These are phyloP conservation scores for Termitomyces sp. DNA, from an alignment of 768 basidiomycete genomes.

Conservation along the genomic window DNA sequence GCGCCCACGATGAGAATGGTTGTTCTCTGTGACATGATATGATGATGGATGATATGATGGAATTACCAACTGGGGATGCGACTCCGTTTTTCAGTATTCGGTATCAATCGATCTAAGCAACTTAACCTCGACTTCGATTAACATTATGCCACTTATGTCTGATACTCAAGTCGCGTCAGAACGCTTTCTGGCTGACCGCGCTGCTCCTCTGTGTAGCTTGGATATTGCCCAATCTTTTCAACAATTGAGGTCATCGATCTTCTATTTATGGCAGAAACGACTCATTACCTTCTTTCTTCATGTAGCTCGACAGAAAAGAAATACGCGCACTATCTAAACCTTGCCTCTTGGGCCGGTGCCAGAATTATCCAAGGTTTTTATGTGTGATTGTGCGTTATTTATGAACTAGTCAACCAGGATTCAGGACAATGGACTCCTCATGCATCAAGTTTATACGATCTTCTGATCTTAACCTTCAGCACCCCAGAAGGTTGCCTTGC, in stretches of 20 bases:
- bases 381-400: background rate
- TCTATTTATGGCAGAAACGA: background rate
- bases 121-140: background rate
- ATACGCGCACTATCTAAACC: constrained; percentile 67
- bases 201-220: constrained; percentile 71
- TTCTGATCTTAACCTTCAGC: constrained; percentile 67
- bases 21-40: constrained; percentile 20
- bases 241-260: constrained; percentile 49
- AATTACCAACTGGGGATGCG: constrained; percentile 4
- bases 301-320: constrained; percentile 67
- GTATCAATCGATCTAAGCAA: background rate
- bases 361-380: constrained; percentile 63
- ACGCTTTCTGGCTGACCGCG: constrained; percentile 70
- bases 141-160: constrained; percentile 13
- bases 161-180: constrained; percentile 41
- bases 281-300: constrained; percentile 2
- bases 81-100: background rate
- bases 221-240: constrained; percentile 63
- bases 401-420: background rate
- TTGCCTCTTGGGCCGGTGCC: constrained; percentile 81
- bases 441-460: constrained; percentile 62
- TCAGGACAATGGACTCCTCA: constrained; percentile 74
- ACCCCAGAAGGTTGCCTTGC: constrained; percentile 45
- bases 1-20: constrained; percentile 46
- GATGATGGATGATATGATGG: constrained; percentile 5